Conservation (phyloP, 2,329 filamentous ascomycete species). For the Chaetomium sp. region DNA sequence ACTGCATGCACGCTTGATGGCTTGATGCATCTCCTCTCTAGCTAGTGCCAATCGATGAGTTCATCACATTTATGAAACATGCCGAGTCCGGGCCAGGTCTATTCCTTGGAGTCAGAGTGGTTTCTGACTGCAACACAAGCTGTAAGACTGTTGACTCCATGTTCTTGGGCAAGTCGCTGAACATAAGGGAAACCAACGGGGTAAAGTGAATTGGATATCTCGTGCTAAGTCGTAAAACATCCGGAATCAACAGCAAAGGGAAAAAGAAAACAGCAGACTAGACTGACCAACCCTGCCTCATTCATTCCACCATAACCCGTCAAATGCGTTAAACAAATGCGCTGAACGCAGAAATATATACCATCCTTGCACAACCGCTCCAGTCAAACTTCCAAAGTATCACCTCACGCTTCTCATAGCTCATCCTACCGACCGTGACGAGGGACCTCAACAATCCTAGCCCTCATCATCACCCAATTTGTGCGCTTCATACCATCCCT, state of each 20-base stretch:
- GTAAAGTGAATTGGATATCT: constrained; percentile 22
- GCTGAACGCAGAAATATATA: neutral
- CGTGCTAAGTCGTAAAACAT: neutral
- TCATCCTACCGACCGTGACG: neutral
- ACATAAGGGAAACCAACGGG: neutral
- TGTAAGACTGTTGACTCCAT: neutral
- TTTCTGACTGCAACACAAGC: neutral
- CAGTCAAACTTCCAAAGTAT: neutral
- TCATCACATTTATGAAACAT: neutral
- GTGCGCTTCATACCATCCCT: constrained; percentile 37
- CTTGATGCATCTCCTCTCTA: constrained; percentile 19
- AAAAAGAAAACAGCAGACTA: neutral
- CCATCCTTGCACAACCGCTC: constrained; percentile 1
- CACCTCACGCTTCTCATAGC: neutral
- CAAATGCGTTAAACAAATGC: neutral
- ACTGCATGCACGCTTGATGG: neutral
- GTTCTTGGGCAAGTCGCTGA: neutral
- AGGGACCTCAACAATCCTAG: neutral
- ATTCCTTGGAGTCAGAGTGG: neutral
- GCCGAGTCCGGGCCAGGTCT: neutral
- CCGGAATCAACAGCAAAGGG: neutral
- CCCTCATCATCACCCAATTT: constrained; percentile 30
- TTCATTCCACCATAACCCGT: neutral
- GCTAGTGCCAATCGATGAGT: constrained; percentile 7
- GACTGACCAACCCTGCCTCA: neutral